Evolutionary conservation across 768 basidiomycete species (phyloP), one percentile per base, ranked within the genome.

Genomic region (Heimioporus sp.): DNA sequence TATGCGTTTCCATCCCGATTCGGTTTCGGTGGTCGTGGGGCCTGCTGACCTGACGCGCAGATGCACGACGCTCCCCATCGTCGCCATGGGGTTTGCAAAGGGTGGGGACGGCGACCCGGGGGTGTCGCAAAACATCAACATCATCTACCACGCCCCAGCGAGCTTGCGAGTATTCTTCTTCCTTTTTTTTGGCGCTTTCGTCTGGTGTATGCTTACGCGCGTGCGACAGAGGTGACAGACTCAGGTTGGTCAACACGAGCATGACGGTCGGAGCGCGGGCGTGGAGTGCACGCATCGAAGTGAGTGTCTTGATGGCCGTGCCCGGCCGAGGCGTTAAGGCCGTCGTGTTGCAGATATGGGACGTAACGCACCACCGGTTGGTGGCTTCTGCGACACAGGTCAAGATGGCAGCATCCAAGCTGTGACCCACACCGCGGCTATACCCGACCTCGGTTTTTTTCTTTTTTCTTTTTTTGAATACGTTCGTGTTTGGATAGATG

Each of bases 121-220:
- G 9, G 76, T 80, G 21, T 79, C 79, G 1, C 76, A 76, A 46
- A 70, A 60, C 3, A 76, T 81, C 57, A 73, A 80, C 48, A 64
- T 69, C 2, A 54, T 73, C n/a, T 80, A 74, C 54, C 77, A 81
- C 56, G 65, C 72, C 5, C 67, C 72, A 2, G 78, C 74, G 1
- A 51, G 61, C 17, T 48, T 67, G 81, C 73, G 56, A 41, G 74
- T 67, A 7, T 49, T 7, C 32, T 28, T 9, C 38, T 48, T 4
- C 16, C 16, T 20, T 32, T 17, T 13, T 43, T 28, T 24, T 20
- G n/a, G 19, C 15, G 37, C 12, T 19, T 4, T 2, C 50, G 47
- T 28, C 7, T 28, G 24, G 24, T 28, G 1, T 4, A 28, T 13
- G 39, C 20, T 7, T 3, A 35, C 12, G 35, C 13, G 11, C 2